phyloP scores from a whole-genome alignment of 306 rosid genomes.

The Fragaria iinumae region DNA sequence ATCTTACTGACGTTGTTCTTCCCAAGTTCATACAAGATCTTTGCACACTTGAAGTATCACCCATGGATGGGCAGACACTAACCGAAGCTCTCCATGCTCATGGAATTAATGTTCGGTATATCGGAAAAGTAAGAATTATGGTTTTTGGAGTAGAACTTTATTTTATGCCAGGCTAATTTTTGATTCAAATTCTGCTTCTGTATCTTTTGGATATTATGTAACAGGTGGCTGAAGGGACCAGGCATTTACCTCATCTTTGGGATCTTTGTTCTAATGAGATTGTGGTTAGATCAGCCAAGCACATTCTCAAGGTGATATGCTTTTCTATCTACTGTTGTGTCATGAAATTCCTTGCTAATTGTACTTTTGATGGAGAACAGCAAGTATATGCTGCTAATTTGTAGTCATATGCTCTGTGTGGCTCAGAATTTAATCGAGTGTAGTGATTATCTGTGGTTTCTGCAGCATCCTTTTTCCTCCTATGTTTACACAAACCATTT shows the following conservation, averaged over 20 bases:
- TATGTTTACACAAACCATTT: not conserved
- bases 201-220: conserved; percentile 18
- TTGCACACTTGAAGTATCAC: conserved; percentile 95
- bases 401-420: not conserved
- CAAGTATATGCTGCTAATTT: not conserved
- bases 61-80: conserved; percentile 98
- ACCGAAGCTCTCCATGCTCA: conserved; percentile 98
- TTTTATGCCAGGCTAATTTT: conserved; percentile 1
- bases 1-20: conserved; percentile 78
- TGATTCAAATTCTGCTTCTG: conserved; percentile 26
- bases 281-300: conserved; percentile 94
- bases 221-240: conserved; percentile 94
- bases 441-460: not conserved
- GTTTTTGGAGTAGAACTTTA: conserved; percentile 16
- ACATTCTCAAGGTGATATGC: conserved; percentile 73
- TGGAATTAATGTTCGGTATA: conserved; percentile 93
- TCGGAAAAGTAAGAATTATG: conserved; percentile 70
- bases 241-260: conserved; percentile 91
- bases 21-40: conserved; percentile 97
- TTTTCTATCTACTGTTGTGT: conserved; percentile 9
- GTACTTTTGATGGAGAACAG: conserved; percentile 9
- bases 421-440: not conserved
- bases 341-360: not conserved
- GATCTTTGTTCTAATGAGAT: conserved; percentile 92
- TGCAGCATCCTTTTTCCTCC: not conserved